Base-by-base conservation (phyloP, 1,284 basidiomycete species). In the Cryptococcus deneoformans region DNA sequence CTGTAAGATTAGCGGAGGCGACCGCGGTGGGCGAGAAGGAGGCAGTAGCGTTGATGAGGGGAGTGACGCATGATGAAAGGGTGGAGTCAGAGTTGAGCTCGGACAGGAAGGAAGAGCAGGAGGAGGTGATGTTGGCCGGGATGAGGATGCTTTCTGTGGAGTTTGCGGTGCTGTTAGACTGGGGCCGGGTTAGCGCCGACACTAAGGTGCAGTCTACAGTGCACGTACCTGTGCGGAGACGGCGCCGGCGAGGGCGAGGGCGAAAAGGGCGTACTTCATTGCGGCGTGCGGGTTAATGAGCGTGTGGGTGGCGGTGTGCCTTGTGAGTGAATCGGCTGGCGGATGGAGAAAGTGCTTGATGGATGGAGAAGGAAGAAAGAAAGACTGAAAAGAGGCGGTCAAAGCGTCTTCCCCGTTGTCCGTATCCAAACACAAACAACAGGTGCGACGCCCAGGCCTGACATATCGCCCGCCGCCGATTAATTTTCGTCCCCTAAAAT, bases 1-100 rank as follows among this genome's bases (percentile, higher is more conserved):
- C 64, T 12, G 79, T 64, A 2, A 87, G 83, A 37, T 80, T 79
- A 64, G 85, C 87, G 14, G 75, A 69, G 56, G 77, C 67, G 52
- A 77, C 72, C 55, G 77, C 67, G 51, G 77, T 72, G 4, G 88
- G 85, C 34, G 81, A 79, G 71, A 87, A 91, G 39, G 78, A 71
- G 24, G 82, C 62, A 44, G 89, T 85, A 6, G 87, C 86, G 44
- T 79, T 75, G 62, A 84, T 80, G 65, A 94, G 77, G n/a, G 88
- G 79, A 1, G 73, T 69, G 7, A 88, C 83, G 81, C 91, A 95
- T 12, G 80, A 62, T 0, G 80, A 65, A 52, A 95, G 77, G 46
- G 63, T 70, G 1, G 80, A 42, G 77, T 93, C 83, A 45, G 67
- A 72, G 80, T 94, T 85, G 56, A 96, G 81, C 36, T 69, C 60